Base-by-base conservation (phyloP, 176 grass and related monocot species). In the Triticum urartu region DNA sequence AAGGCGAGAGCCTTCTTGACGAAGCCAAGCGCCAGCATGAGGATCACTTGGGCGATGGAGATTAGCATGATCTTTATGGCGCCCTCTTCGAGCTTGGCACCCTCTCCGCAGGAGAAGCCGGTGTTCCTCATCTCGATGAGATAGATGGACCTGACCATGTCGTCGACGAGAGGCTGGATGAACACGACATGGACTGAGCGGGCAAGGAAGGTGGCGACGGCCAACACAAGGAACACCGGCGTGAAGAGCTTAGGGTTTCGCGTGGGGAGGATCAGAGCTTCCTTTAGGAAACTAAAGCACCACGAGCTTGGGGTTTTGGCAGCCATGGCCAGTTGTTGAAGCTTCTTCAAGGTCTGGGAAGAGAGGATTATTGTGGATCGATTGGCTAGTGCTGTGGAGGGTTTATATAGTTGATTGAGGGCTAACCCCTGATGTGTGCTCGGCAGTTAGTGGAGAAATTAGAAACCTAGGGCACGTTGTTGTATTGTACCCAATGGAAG, bases 211-310 rank as follows among this genome's bases (percentile, higher is more conserved):
- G 9, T 20, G 39, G 22, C n/a, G 73, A 70, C 0, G 30, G 38
- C 21, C 72, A 79, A 3, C 0, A 83, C 10, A 38, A 81, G 4
- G 39, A 86, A 24, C 14, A 86, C 40, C 5, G 73, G 73, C 20
- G 39, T 2, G 79, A 90, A 86, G 42, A 87, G 89, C 70, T 30
- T 83, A 6, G 72, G 22, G 65, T 83, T 83, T 60, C 5, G 17
- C 9, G 42, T 70, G 10, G 84, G 84, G 26, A 90, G 61, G 36
- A 72, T 52, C 30, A 90, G 30, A n/a, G 79, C 72, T 10, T 86
- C 79, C 52, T 77, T 86, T 2, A 86, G 84, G 64, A 83, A 82
- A 11, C 28, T 79, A 39, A 69, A 68, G 30, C 63, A 75, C 10
- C 63, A 75, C 10, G 74, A 71, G 64, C 15, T 48, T 79, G 9